Conservation (phyloP, 352 stramenopile genomes). For the Pythium angustatum region DNA sequence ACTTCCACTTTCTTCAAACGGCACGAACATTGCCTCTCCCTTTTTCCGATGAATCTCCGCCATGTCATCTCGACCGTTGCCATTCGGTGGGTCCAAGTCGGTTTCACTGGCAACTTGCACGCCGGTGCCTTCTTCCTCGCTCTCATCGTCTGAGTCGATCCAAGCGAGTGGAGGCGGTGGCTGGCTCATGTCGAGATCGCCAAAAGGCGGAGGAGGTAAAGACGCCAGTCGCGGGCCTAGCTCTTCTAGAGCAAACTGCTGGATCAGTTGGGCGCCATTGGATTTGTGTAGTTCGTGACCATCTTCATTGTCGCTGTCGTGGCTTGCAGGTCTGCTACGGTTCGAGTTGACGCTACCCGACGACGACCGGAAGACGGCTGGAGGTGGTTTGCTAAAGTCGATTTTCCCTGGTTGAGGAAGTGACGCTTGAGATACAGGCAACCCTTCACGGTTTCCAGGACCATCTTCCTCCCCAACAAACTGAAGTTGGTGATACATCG, state of each 20-base stretch:
- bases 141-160: slow-evolving; percentile 5
- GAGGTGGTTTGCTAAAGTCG: no score
- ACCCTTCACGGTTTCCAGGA: no score
- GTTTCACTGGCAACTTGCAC: background rate
- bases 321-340: background rate
- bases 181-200: slow-evolving; percentile 49
- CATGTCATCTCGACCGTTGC: background rate
- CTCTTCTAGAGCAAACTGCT: slow-evolving; percentile 24
- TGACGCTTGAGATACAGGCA: no score
- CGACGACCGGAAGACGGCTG: slow-evolving; percentile 3
- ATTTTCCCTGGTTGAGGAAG: no score
- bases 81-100: background rate
- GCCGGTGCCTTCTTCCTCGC: background rate
- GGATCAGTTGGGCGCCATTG: background rate
- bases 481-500: no score
- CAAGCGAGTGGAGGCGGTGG: slow-evolving; percentile 35
- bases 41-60: background rate
- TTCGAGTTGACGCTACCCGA: background rate
- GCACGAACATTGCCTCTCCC: slow-evolving; percentile 21
- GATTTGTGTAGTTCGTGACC: background rate
- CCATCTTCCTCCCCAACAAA: no score
- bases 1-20: background rate
- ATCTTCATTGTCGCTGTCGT: background rate
- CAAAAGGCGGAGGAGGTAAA: slow-evolving; percentile 41
- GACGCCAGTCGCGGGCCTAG: slow-evolving; percentile 29